Evolutionary conservation across 2,329 filamentous ascomycete species (phyloP), one percentile per base, ranked within the genome.

Genomic region (Calonectria crousiana): DNA sequence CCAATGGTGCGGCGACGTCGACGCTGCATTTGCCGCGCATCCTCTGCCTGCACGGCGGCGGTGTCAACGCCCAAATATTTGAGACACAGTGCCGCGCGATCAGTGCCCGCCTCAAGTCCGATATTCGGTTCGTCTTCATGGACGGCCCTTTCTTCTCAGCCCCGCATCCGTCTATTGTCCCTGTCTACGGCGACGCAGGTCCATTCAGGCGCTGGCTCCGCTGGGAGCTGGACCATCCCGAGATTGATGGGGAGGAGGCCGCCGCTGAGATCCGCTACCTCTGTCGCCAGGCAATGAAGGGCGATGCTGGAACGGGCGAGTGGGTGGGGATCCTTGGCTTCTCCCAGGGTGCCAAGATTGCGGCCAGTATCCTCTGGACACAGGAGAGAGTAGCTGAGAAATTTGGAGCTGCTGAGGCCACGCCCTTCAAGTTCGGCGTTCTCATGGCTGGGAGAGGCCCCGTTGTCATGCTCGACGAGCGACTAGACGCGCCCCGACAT

Each of bases 31-130:
- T 89, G 34, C 93, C 93, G 4, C 92, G 94, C 73, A 91, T 96
- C 78, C 92, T 96, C 78, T 95, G 93, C 84, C 91, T 96, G n/a
- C 94, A 96, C 83, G 94, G 94, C 82, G 94, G 94, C 79, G 94
- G 94, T 74, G 92, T 93, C 76, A 95, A 93, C 80, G 92, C 89
- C n/a, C 82, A 88, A 51, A 91, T 95, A 82, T 95, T 95, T 86
- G 86, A 89, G 74, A 83, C 89, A 14, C 94, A 96, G 85, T 91
- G 92, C 78, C 93, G 94, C 75, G 86, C 86, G 76, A 78, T 90
- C 69, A 82, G 84, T 65, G 77, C 82, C 36, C 82, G 81, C 32
- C 89, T 95, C 0, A 82, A 84, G 56, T 83, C 88, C 9, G 84
- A 88, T 58, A 95, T 95, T 83, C 92, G 94, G 51, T 89, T 95